phyloP scores from a whole-genome alignment of 164 flowering plant genomes.

The Magnolia changhungtana region DNA sequence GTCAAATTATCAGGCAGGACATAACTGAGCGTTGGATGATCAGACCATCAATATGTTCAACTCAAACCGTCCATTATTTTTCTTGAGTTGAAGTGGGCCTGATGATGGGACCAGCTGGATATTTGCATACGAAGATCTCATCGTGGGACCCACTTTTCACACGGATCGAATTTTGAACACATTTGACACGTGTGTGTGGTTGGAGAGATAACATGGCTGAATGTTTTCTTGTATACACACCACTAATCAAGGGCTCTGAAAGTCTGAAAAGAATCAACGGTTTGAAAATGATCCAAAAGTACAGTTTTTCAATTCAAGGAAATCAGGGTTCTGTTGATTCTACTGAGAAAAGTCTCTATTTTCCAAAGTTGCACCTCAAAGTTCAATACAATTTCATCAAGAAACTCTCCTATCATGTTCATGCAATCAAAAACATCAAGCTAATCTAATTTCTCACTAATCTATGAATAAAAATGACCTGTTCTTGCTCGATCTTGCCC shows the following conservation, averaged over 20 bases:
- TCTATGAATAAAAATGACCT: neutral
- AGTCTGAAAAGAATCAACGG: neutral
- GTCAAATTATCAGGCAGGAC: no score
- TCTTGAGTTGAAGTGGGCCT: no score
- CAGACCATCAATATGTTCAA: no score
- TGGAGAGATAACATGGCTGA: no score
- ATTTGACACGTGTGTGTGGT: no score
- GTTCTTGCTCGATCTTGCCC: constrained; percentile 1
- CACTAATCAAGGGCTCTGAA: neutral
- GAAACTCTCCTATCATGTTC: neutral
- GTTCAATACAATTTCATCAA: neutral
- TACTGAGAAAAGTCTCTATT: neutral
- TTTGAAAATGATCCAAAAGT: neutral
- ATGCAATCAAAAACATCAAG: neutral
- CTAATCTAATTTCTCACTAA: neutral
- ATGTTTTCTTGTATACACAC: no score
- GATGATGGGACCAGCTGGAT: no score
- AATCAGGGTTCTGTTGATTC: neutral
- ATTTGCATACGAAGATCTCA: no score
- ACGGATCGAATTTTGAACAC: no score
- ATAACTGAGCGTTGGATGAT: no score
- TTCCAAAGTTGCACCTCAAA: neutral
- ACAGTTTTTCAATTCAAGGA: neutral
- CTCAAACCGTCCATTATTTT: no score
- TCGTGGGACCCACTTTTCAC: no score